These are phyloP conservation scores for Leccinum olivaceopallidum DNA, from an alignment of 768 basidiomycete genomes.

Conservation along the genomic window DNA sequence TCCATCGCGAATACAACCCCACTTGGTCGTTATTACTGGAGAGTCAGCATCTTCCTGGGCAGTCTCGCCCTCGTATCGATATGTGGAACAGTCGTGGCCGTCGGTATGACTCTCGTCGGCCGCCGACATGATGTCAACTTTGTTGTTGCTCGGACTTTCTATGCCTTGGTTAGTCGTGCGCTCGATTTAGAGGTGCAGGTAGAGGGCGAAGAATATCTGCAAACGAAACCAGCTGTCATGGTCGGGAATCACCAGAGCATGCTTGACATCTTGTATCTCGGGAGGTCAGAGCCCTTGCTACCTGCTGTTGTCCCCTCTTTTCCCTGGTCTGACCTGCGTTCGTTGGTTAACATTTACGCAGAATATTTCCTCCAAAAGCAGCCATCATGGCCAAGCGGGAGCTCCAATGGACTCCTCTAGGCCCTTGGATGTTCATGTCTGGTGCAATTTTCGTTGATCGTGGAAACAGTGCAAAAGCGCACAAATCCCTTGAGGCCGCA, in stretches of 20 bases:
- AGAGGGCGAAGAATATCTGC: slow-evolving; percentile 84
- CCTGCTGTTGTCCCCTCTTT: slow-evolving; percentile 16
- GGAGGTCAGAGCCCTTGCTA: slow-evolving; percentile 52
- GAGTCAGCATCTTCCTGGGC: slow-evolving; percentile 69
- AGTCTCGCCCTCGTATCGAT: slow-evolving; percentile 70
- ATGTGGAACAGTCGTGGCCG: slow-evolving; percentile 68
- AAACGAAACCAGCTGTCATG: slow-evolving; percentile 68
- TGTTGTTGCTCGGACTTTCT: slow-evolving; percentile 83
- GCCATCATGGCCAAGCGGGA: slow-evolving; percentile 95
- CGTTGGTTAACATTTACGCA: slow-evolving; percentile 28
- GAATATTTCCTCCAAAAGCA: slow-evolving; percentile 79
- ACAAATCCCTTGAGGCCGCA: slow-evolving; percentile 74
- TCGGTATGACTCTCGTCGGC: slow-evolving; percentile 66
- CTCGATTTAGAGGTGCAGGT: slow-evolving; percentile 72
- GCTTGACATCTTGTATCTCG: slow-evolving; percentile 82
- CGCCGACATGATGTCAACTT: slow-evolving; percentile 78
- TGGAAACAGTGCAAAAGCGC: slow-evolving; percentile 71
- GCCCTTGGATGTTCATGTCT: slow-evolving; percentile 87
- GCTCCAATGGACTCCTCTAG: slow-evolving; percentile 82
- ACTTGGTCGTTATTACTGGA: slow-evolving; percentile 68
- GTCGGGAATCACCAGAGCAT: slow-evolving; percentile 94
- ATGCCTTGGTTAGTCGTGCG: slow-evolving; percentile 59
- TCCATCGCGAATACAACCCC: slow-evolving; percentile 57
- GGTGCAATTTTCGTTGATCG: slow-evolving; percentile 93
- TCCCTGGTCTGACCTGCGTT: slow-evolving; percentile 7